Base-by-base conservation (phyloP, 768 basidiomycete species). In the Leccinum olivaceopallidum region DNA sequence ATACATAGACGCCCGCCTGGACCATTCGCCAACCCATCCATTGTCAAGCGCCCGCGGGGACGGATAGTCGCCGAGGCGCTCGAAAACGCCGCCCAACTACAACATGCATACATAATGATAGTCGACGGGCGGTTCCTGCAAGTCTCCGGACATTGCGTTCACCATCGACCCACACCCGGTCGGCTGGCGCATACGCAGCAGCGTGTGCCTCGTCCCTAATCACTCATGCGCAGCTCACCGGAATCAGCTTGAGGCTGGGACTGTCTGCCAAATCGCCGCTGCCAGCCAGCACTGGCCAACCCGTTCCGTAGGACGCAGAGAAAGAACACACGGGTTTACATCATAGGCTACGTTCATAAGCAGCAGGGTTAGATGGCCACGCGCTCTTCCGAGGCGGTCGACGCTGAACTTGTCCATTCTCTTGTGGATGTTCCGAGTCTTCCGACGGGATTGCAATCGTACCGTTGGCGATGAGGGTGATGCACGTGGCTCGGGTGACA, bases 291-390 rank as follows among this genome's bases (percentile, higher is more conserved):
- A 34, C 42, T 20, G 18, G n/a, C 30, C 47, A 34, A 3, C 34
- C 48, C 12, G 28, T 51, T 16, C 58, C 34, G 20, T 32, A 56
- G 14, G 13, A 47, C 14, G 48, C 51, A 6, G 37, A 59, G 2
- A 9, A 24, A 14, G 50, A 47, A 30, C 61, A 60, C 54, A 59
- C 53, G 10, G 59, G 59, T 62, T 7, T 37, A 39, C 48, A 60
- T 61, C 13, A 36, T 36, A 36, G 60, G 2, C 30, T 28, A 56
- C 50, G 34, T 71, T 65, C 12, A 58, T 63, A 14, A 36, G 55
- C 65, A 20, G 56, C 42, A 12, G 62, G 62, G 1, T 66, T 52
- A 28, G 61, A 68, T 30, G 53, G 55, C 32, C 62, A 59, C 52
- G 56, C 34, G 26, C 44, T 53, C 28, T 59, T 66, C 57, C 53